phyloP scores from a whole-genome alignment of 169 alveolate species.

The Babesia bigemina region DNA sequence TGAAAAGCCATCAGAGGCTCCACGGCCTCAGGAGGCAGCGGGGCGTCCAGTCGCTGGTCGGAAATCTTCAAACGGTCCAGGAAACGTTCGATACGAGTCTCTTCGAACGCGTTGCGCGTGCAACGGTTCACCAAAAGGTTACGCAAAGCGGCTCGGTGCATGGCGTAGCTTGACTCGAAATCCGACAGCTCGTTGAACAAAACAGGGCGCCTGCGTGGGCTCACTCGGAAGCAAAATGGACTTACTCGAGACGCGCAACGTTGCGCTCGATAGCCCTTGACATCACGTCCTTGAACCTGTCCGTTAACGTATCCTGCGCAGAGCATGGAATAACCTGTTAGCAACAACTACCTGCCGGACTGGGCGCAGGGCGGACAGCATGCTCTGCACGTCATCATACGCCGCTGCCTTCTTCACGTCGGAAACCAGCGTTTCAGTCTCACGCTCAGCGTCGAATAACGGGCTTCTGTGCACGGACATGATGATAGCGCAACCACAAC shows the following conservation, averaged over 20 bases:
- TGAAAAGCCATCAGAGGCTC: conserved; percentile 77
- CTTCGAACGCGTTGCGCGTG: conserved; percentile 67
- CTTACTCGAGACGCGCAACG: conserved; percentile 54
- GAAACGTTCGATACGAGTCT: conserved; percentile 58
- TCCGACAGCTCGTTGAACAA: conserved; percentile 58
- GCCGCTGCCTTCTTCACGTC: conserved; percentile 60
- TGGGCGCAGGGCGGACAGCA: conserved; percentile 40
- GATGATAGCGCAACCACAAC: not conserved
- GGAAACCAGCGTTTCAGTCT: conserved; percentile 52
- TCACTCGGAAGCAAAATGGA: not conserved
- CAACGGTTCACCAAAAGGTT: conserved; percentile 62
- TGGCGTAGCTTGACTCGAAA: conserved; percentile 58
- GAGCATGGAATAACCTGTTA: not conserved
- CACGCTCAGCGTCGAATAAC: conserved; percentile 44
- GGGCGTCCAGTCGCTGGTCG: conserved; percentile 48
- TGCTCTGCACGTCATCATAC: conserved; percentile 34
- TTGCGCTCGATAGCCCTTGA: conserved; percentile 62
- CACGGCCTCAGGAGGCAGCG: conserved; percentile 65
- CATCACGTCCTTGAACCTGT: conserved; percentile 44
- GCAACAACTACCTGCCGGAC: conserved; percentile 32
- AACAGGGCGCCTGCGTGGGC: conserved; percentile 44
- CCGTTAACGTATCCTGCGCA: conserved; percentile 47
- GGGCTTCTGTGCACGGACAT: conserved; percentile 20
- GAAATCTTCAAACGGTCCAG: conserved; percentile 31
- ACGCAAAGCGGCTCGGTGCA: conserved; percentile 58